phyloP scores from a whole-genome alignment of 2,329 filamentous ascomycete species.

The Nemania sp. region DNA sequence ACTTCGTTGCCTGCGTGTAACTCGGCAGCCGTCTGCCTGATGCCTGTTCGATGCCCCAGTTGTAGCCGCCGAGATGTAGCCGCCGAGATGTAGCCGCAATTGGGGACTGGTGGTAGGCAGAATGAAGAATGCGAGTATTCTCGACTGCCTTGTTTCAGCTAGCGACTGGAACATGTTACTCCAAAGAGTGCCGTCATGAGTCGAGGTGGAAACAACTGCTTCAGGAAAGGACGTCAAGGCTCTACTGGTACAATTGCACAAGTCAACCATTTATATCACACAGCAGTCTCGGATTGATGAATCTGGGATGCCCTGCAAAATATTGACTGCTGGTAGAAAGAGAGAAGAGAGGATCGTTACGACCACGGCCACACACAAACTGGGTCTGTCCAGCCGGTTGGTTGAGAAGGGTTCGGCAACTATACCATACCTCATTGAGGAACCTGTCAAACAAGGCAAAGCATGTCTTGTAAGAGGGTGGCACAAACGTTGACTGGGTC shows the following conservation, averaged over 20 bases:
- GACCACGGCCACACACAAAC: not conserved
- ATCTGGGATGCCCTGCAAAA: not conserved
- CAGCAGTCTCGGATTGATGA: not conserved
- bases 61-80: slow-evolving; percentile 23
- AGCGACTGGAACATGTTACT: slow-evolving; percentile 7
- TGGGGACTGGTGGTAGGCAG: slow-evolving; percentile 3
- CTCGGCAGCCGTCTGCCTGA: slow-evolving; percentile 5
- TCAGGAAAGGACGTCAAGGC: not conserved
- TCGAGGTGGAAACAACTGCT: not conserved
- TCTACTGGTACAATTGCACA: not conserved
- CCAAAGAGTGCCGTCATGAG: not conserved
- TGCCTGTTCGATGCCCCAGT: not conserved
- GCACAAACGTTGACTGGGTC: slow-evolving; percentile 39
- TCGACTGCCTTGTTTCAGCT: slow-evolving; percentile 17
- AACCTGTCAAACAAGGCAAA: slow-evolving; percentile 29
- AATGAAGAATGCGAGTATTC: slow-evolving; percentile 1
- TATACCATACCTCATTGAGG: slow-evolving; percentile 10
- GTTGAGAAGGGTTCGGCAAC: slow-evolving; percentile 26
- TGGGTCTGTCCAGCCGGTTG: slow-evolving; percentile 18
- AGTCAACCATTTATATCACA: slow-evolving; percentile 12
- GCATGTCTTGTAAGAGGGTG: slow-evolving; percentile 35
- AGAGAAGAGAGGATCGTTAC: not conserved
- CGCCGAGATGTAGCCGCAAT: slow-evolving; percentile 28
- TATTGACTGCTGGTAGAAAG: not conserved
- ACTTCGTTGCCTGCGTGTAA: slow-evolving; percentile 9